A percentile compares a stretch with the other conserved stretches of the same genome.
Conservation (phyloP, 306 rosid genomes). For the Vigna mungo region DNA sequence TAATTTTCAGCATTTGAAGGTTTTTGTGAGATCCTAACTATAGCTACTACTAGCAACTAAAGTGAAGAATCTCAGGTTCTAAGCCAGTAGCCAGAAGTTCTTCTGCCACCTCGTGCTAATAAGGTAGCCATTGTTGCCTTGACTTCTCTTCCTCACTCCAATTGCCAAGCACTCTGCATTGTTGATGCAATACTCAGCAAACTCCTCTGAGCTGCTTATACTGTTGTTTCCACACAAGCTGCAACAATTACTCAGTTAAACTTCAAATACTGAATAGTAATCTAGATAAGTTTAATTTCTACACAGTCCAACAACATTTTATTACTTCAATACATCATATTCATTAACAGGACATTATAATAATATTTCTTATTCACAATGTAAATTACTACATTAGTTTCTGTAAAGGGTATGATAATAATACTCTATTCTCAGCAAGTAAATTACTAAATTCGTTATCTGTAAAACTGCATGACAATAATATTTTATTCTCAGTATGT, state of each 20-base stretch:
- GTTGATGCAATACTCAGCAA: slow-evolving; percentile 75
- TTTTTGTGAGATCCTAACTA: slow-evolving; percentile 14
- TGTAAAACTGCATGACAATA: too few relatives aligned
- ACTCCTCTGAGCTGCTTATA: slow-evolving; percentile 60
- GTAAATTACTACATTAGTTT: too few relatives aligned
- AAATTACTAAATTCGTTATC: too few relatives aligned
- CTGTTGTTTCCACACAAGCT: slow-evolving; percentile 70
- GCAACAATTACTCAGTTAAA: slow-evolving; percentile 28
- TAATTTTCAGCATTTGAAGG: slow-evolving; percentile 20
- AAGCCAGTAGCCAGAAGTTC: slow-evolving; percentile 91
- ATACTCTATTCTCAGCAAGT: background rate
- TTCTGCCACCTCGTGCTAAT: slow-evolving; percentile 93
- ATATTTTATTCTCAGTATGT: background rate
- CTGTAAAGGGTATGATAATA: too few relatives aligned
- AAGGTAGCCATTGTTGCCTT: slow-evolving; percentile 74
- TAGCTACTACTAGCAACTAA: background rate
- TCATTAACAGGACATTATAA: background rate
- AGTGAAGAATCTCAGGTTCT: background rate
- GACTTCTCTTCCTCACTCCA: slow-evolving; percentile 87
- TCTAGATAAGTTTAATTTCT: background rate
- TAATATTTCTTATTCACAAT: background rate
- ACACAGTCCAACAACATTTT: background rate
- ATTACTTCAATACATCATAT: background rate
- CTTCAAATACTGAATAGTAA: background rate
- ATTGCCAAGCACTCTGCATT: slow-evolving; percentile 80